phyloP scores from a whole-genome alignment of 2,329 filamentous ascomycete genomes.

The Cytospora paraplurivora region DNA sequence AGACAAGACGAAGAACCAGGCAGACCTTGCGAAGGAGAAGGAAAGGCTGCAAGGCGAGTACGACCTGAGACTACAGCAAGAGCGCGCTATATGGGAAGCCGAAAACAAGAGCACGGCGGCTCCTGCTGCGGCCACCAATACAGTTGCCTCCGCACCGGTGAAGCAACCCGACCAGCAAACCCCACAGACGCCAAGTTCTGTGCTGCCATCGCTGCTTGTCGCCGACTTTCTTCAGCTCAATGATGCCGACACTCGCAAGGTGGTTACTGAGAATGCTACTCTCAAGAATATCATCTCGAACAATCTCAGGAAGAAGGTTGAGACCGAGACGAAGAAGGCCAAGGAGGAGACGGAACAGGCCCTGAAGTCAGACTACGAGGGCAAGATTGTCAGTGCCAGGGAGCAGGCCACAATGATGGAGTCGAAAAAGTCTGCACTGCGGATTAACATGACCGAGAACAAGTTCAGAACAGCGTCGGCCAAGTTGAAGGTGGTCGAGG shows the following conservation, averaged over 20 bases:
- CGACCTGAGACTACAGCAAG: conserved; percentile 59
- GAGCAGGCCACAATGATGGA: conserved; percentile 71
- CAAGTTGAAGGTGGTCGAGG: conserved; percentile 78
- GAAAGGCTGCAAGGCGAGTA: conserved; percentile 52
- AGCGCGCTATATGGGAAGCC: conserved; percentile 63
- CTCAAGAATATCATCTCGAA: conserved; percentile 59
- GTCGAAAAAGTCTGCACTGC: conserved; percentile 72
- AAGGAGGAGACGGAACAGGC: conserved; percentile 55
- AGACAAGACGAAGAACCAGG: conserved; percentile 55
- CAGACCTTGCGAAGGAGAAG: conserved; percentile 54
- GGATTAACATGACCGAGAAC: conserved; percentile 78
- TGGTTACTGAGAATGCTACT: conserved; percentile 58
- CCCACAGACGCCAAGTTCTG: conserved; percentile 41
- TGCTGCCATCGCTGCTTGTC: conserved; percentile 37
- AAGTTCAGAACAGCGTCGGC: conserved; percentile 64
- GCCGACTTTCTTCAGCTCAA: conserved; percentile 51
- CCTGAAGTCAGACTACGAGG: conserved; percentile 52
- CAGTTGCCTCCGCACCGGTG: conserved; percentile 42
- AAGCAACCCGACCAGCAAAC: conserved; percentile 38
- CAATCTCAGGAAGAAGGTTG: conserved; percentile 72
- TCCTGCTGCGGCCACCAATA: conserved; percentile 2
- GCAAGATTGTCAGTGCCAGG: conserved; percentile 55
- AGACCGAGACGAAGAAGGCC: conserved; percentile 63
- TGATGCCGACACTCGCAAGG: conserved; percentile 59
- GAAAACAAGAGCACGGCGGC: conserved; percentile 45